Evolutionary conservation across 257 asterid genomes (phyloP).

Genomic region (Jacaranda mimosifolia): DNA sequence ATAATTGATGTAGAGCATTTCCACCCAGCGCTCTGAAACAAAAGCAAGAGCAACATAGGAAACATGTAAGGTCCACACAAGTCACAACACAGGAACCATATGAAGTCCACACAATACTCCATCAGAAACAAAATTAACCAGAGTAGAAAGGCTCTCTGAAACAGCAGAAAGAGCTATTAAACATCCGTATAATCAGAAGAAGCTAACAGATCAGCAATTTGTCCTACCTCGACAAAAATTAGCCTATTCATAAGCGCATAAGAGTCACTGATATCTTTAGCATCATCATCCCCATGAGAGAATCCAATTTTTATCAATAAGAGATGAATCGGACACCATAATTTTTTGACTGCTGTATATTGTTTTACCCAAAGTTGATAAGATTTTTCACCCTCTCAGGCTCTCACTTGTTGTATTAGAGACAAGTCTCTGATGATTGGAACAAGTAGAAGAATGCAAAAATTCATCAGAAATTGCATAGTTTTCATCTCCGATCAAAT

Average conservation of each 20-base stretch:
- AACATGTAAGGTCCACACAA: background rate
- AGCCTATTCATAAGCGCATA: slow-evolving; percentile 2
- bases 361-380: background rate
- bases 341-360: background rate
- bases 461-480: background rate
- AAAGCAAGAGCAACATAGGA: background rate
- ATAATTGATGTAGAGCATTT: background rate
- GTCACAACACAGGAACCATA: background rate
- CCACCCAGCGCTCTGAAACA: background rate
- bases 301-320: slow-evolving; percentile 6
- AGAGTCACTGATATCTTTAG: background rate
- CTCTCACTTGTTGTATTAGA: background rate
- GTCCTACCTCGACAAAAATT: background rate
- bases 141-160: background rate
- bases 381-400: background rate
- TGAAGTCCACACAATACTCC: background rate
- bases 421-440: background rate
- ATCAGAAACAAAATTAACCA: background rate
- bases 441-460: background rate
- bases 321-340: background rate
- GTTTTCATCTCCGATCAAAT: slow-evolving; percentile 1
- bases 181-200: background rate
- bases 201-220: background rate
- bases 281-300: slow-evolving; percentile 9
- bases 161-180: background rate